Evolutionary conservation across 2,329 filamentous ascomycete species (phyloP).

Genomic region (Tolypocladium paradoxum): DNA sequence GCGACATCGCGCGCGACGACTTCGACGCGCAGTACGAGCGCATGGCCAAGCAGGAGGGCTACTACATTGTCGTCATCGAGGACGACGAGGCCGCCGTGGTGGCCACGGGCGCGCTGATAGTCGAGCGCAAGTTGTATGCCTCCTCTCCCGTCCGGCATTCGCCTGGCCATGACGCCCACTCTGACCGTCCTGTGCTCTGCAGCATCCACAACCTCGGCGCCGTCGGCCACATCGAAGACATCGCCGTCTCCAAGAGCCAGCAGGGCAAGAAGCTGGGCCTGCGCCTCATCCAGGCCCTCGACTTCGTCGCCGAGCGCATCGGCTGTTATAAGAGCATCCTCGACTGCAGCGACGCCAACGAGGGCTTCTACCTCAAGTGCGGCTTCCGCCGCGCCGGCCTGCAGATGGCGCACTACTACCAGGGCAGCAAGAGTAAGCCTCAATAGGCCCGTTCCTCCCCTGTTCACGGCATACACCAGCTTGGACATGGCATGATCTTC

Average conservation of each 20-base stretch:
- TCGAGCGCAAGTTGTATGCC: constrained; percentile 85
- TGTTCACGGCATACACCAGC: background rate
- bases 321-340: constrained; percentile 97
- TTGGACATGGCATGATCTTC: background rate
- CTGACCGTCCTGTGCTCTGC: constrained; percentile 9
- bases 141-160: background rate
- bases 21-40: constrained; percentile 76
- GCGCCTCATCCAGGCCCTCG: constrained; percentile 85
- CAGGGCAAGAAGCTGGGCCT: constrained; percentile 95
- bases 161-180: background rate
- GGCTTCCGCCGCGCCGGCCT: constrained; percentile 85
- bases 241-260: constrained; percentile 87
- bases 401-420: constrained; percentile 97
- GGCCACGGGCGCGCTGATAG: constrained; percentile 81
- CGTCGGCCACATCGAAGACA: constrained; percentile 96
- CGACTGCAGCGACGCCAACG: constrained; percentile 91
- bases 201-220: constrained; percentile 71
- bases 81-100: constrained; percentile 62
- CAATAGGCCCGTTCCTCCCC: constrained; percentile 11
- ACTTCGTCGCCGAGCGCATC: constrained; percentile 75
- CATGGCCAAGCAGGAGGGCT: constrained; percentile 64
- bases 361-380: constrained; percentile 97
- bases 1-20: constrained; percentile 64
- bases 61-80: constrained; percentile 80
- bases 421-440: constrained; percentile 38